Base-by-base conservation (phyloP, 352 stramenopile genomes). In the Phytophthora megakarya region DNA sequence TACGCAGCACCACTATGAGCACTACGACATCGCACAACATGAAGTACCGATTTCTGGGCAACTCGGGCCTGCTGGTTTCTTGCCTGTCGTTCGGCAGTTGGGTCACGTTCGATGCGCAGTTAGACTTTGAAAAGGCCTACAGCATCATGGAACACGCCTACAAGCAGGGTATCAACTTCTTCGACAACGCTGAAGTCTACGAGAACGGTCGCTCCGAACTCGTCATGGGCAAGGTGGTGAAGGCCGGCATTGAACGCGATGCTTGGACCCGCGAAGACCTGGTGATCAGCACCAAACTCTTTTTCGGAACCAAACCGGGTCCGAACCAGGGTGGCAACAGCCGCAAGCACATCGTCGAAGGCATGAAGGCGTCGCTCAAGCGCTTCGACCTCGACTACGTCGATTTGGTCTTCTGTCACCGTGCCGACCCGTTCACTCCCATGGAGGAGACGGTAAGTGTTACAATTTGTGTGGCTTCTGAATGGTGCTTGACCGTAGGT, bases 341-440 rank as follows among this genome's bases (percentile, higher is more conserved):
- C 49, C 67, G 73, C 54, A 85, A 84, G 51, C 65, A 84, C 47
- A 77, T 92, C 44, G 72, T 83, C n/a, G 75, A 86, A 38, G 78
- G 78, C 33, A 77, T 83, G 60, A 86, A 84, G 45, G 60, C 76
- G 1, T 82, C 78, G 42, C 61, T 91, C 11, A 76, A 85, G 57
- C 78, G 80, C 26, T 65, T 90, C 26, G 76, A 73, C 7, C 54
- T 78, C 30, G 72, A 85, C 33, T 88, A 86, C 33, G 78, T 91
- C 9, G 82, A 91, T 32, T 40, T 91, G n/a, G 75, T 89, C 25
- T 91, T 88, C 57, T 84, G 77, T 53, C 82, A 91, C 56, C 80
- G 82, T 30, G 61, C 80, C n/a, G 81, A 89, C 39, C 76, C 80
- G 32, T 61, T 49, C 45, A 87, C 73, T 9, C 81, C 81, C 8